Conservation (phyloP, 2,329 filamentous ascomycete genomes). For the Mariannaea elegans region DNA sequence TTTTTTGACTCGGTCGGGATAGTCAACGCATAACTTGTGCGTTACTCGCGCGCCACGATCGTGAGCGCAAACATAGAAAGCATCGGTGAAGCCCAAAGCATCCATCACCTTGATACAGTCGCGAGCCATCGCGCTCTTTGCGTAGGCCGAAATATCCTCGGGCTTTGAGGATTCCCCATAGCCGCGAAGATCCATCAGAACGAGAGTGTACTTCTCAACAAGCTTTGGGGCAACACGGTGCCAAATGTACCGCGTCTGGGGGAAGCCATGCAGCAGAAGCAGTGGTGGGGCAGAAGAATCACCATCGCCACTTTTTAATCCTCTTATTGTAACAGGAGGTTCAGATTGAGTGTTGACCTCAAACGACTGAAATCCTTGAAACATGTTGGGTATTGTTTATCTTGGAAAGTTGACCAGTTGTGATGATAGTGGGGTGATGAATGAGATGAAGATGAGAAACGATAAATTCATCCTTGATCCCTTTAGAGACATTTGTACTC, state of each 20-base stretch:
- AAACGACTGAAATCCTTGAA: constrained; percentile 50
- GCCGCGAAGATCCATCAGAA: constrained; percentile 60
- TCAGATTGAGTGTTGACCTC: constrained; percentile 47
- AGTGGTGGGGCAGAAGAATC: constrained; percentile 49
- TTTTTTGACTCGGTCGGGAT: constrained; percentile 50
- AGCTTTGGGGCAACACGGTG: constrained; percentile 55
- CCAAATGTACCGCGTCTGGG: constrained; percentile 63
- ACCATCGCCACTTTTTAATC: constrained; percentile 47
- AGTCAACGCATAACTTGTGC: constrained; percentile 62
- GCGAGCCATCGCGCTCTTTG: constrained; percentile 58
- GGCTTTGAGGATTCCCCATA: constrained; percentile 62
- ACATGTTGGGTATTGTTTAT: constrained; percentile 42
- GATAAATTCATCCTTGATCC: no score
- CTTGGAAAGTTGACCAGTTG: neutral
- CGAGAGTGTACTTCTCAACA: constrained; percentile 49
- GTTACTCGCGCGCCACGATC: constrained; percentile 65
- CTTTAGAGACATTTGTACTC: no score
- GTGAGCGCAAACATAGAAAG: constrained; percentile 62
- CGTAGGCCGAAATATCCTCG: constrained; percentile 46
- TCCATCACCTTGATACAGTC: constrained; percentile 59
- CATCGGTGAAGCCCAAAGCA: constrained; percentile 44
- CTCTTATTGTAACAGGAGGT: constrained; percentile 53
- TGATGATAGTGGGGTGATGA: no score
- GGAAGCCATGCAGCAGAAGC: constrained; percentile 62
- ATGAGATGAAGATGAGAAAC: no score